A percentile compares a stretch with the other conserved stretches of the same genome.
phyloP scores from a whole-genome alignment of 768 basidiomycete species.

The Xerocomellus dryophilus region DNA sequence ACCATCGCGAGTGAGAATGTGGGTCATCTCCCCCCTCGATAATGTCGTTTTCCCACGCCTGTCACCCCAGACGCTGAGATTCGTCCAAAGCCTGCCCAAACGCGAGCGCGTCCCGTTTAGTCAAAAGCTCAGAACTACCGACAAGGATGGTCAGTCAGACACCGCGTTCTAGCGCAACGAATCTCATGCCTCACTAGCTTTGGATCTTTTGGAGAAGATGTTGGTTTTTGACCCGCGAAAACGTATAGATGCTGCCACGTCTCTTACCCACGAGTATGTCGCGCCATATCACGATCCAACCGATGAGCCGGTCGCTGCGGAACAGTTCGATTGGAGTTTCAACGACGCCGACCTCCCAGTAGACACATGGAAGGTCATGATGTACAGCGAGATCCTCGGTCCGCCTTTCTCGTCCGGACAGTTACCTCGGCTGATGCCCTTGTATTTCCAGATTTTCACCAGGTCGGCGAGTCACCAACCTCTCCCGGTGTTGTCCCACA shows the following conservation, averaged over 20 bases:
- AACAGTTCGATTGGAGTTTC: conserved; percentile 99
- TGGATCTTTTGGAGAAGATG: conserved; percentile 98
- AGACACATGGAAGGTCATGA: conserved; percentile 99
- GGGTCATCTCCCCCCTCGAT: conserved; percentile 27
- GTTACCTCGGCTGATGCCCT: background rate
- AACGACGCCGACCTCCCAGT: conserved; percentile 98
- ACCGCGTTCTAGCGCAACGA: background rate
- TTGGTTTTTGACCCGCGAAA: conserved; percentile 97
- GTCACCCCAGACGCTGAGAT: conserved; percentile 78
- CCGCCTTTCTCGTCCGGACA: conserved; percentile 26
- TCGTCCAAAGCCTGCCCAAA: conserved; percentile 97
- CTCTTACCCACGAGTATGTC: conserved; percentile 91
- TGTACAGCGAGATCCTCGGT: conserved; percentile 99
- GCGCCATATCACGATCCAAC: conserved; percentile 98
- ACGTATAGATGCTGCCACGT: conserved; percentile 90
- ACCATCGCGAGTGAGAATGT: conserved; percentile 98
- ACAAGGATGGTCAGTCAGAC: conserved; percentile 69
- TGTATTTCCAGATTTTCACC: conserved; percentile 67
- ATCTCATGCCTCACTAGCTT: conserved; percentile 47
- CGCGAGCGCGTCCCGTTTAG: conserved; percentile 93
- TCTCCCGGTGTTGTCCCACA: conserved; percentile 42
- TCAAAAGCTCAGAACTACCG: conserved; percentile 86
- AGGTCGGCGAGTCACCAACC: conserved; percentile 56
- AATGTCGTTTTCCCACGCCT: conserved; percentile 12
- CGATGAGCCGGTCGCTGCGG: conserved; percentile 90